Conservation (phyloP, 2,329 filamentous ascomycete species). For the Xylariaceae sp. region DNA sequence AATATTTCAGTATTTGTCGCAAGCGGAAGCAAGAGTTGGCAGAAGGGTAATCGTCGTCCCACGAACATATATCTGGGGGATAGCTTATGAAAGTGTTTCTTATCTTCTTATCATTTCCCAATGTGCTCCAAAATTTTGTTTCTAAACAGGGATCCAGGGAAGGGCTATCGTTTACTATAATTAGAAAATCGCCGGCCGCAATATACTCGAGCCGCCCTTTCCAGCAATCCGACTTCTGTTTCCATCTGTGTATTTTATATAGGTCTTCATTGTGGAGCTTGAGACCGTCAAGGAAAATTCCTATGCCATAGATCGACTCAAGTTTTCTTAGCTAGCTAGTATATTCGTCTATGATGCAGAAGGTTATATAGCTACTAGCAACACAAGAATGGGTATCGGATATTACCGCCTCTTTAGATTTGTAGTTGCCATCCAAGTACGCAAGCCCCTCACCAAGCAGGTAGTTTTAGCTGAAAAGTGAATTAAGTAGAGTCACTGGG, state of each 20-base stretch:
- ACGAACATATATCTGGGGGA: too few species aligned
- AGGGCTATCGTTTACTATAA: too few species aligned
- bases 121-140: too few species aligned
- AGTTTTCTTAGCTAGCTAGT: background rate
- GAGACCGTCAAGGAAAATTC: background rate
- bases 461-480: constrained; percentile 4
- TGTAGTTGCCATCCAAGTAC: background rate
- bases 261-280: background rate
- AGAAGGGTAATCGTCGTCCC: too few species aligned
- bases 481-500: background rate
- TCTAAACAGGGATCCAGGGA: too few species aligned
- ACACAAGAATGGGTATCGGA: background rate
- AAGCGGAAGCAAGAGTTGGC: background rate
- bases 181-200: background rate
- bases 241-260: background rate
- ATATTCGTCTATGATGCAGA: background rate
- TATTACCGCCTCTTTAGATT: background rate
- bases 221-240: background rate
- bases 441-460: background rate
- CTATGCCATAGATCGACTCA: background rate
- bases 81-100: too few species aligned
- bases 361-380: background rate
- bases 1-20: background rate
- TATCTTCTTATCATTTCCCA: background rate
- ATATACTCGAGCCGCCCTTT: background rate